Percentiles rank a stretch among this genome's conserved stretches.
These are phyloP conservation scores for Pythium rishiriense DNA, from an alignment of 352 stramenopile genomes.

Conservation along the genomic window DNA sequence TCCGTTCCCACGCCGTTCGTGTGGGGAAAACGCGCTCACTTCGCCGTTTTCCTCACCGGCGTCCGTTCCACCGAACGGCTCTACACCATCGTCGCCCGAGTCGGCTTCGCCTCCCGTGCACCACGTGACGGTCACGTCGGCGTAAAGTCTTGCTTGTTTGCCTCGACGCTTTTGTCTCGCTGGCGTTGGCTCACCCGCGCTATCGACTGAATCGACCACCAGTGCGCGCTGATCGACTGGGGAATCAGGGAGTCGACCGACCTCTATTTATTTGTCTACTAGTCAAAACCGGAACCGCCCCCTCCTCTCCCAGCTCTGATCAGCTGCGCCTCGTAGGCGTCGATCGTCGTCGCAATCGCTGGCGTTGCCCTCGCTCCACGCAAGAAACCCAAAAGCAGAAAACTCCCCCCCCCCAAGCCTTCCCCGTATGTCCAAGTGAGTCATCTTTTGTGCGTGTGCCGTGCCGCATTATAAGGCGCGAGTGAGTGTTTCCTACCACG, in stretches of 20 bases:
- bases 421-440: constrained; percentile 3
- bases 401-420: neutral
- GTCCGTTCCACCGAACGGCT: constrained; percentile 36
- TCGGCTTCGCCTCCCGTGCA: constrained; percentile 52
- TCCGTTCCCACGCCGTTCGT: constrained; percentile 45
- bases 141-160: constrained; percentile 28
- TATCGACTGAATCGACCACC: neutral
- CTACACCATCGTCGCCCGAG: constrained; percentile 48
- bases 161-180: neutral
- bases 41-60: constrained; percentile 47
- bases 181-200: neutral
- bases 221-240: neutral
- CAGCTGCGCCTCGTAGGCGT: neutral
- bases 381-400: too few relatives aligned
- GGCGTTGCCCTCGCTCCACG: neutral
- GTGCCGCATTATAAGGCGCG: constrained; percentile 7
- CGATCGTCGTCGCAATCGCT: neutral
- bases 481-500: neutral
- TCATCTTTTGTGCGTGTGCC: constrained; percentile 10
- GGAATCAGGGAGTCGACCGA: neutral
- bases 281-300: constrained; percentile 12
- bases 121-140: constrained; percentile 70
- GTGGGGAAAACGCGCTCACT: constrained; percentile 47
- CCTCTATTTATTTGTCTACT: constrained; percentile 34
- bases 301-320: neutral